Evolutionary conservation across 2,329 filamentous ascomycete genomes (phyloP).

Genomic region (Paecilomyces sp.): DNA sequence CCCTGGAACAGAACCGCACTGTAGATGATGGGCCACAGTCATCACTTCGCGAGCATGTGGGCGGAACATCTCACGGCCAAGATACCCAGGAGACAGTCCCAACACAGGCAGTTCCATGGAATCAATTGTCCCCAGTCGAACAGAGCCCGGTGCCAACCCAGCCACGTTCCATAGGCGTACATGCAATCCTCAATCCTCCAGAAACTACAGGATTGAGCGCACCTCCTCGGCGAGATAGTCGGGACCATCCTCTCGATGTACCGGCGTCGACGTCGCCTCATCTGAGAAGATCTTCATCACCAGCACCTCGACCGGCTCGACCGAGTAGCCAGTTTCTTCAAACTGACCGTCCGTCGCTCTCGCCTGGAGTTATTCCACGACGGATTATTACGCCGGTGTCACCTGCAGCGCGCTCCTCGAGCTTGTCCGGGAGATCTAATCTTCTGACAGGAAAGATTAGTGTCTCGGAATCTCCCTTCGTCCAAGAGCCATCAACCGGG

Average conservation of each 20-base stretch:
- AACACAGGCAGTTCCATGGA: constrained; percentile 27
- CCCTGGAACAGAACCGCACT: constrained; percentile 12
- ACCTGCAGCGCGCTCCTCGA: constrained; percentile 27
- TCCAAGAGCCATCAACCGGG: constrained; percentile 23
- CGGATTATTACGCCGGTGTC: constrained; percentile 28
- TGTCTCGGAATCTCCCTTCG: constrained; percentile 28
- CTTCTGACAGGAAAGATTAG: constrained; percentile 21
- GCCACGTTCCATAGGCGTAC: constrained; percentile 32
- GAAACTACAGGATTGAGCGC: constrained; percentile 15
- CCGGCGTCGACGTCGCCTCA: constrained; percentile 15
- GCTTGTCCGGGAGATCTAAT: constrained; percentile 16
- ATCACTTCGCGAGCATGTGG: constrained; percentile 13
- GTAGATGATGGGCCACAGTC: constrained; percentile 10
- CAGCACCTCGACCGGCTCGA: constrained; percentile 8
- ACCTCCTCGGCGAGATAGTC: constrained; percentile 9
- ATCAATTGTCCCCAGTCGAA: constrained; percentile 27
- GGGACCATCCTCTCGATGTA: constrained; percentile 15
- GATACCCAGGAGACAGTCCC: constrained; percentile 18
- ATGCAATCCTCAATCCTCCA: constrained; percentile 34
- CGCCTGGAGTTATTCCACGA: constrained; percentile 23
- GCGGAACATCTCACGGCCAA: constrained; percentile 7
- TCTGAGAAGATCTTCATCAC: constrained; percentile 21
- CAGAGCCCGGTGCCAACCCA: constrained; percentile 23
- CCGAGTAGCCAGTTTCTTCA: constrained; percentile 7
- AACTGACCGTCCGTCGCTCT: constrained; percentile 21